Base-by-base conservation (phyloP, 1,139 yeast species). In the Protomyces lactucae-debilis region DNA sequence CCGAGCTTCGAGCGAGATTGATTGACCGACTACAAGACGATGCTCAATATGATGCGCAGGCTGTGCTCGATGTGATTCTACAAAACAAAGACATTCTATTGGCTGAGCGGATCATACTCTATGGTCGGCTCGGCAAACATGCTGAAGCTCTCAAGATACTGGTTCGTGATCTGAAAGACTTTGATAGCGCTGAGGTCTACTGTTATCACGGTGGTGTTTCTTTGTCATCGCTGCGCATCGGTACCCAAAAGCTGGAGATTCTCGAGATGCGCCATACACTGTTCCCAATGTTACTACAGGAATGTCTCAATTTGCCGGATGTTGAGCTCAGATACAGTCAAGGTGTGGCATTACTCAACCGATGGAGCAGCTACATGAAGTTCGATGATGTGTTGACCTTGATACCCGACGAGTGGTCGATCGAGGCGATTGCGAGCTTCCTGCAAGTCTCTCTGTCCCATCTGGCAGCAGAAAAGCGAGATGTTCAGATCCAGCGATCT, bases 351-450 rank as follows among this genome's bases (percentile, higher is more conserved):
- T 65, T 76, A 45, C 70, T 76, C 32, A 74, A 73, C 28, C 69
- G 72, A 8, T 73, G 73, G 69, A 76, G 76, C 18, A 68, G 66
- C 25, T 64, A 68, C 18, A 68, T 76, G 14, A 77, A 75, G 57
- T 37, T 54, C 4, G 56, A 52, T 16, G 57, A 39, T 37, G 76
- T 75, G 18, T 69, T 76, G n/a, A 67, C 64, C 54, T 68, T 67
- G 28, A 68, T 74, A 10, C 77, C 78, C 1, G 71, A 68, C 16
- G 61, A 70, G n/a, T 76, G 79, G 79, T 74, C 77, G 2, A 68
- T 76, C 48, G 76, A 74, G 60, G 65, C 70, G 39, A 64, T 76
- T 18, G 69, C 70, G 28, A 72, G 68, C n/a, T 76, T 71, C 57
- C 64, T 76, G 48, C 60, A 66, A 12, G 60, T 67, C 21, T 61